A percentile compares a stretch with the other conserved stretches of the same genome.
Evolutionary conservation across 495 filamentous ascomycete species (phyloP).

Genomic region (Xylaria bambusicola): DNA sequence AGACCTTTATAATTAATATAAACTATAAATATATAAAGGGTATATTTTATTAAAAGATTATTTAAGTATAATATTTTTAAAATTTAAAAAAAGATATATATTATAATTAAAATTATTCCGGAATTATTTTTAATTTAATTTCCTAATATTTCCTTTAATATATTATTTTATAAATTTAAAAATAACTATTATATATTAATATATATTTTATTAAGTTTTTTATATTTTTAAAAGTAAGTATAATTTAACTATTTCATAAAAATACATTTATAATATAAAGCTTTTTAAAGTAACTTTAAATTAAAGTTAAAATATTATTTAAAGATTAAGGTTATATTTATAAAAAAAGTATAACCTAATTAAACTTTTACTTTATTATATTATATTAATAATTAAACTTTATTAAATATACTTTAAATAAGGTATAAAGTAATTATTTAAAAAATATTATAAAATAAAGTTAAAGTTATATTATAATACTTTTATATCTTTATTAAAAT

Average conservation of each 20-base stretch:
- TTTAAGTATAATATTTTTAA: slow-evolving; percentile 1
- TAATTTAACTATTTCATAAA: neutral
- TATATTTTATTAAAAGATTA: neutral
- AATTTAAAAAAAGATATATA: slow-evolving; percentile 1
- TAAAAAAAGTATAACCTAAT: neutral
- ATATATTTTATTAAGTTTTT: slow-evolving; percentile 5
- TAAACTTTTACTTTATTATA: neutral
- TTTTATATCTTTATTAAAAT: neutral
- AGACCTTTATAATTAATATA: neutral
- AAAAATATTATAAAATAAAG: neutral
- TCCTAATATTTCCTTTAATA: neutral
- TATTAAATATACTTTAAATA: neutral
- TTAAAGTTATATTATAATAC: neutral
- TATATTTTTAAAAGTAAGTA: slow-evolving; percentile 3
- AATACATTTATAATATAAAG: neutral
- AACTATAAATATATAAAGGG: slow-evolving; percentile 5
- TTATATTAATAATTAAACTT: neutral
- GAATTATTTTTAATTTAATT: neutral
- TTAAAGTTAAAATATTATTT: slow-evolving; percentile 3
- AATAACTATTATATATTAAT: neutral
- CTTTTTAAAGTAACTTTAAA: neutral
- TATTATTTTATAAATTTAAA: slow-evolving; percentile 1
- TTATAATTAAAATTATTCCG: neutral
- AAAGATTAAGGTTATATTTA: neutral
- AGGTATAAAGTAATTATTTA: neutral